These are phyloP conservation scores for Adansonia madagascariensis DNA, from an alignment of 441 rosid genomes.

Conservation along the genomic window DNA sequence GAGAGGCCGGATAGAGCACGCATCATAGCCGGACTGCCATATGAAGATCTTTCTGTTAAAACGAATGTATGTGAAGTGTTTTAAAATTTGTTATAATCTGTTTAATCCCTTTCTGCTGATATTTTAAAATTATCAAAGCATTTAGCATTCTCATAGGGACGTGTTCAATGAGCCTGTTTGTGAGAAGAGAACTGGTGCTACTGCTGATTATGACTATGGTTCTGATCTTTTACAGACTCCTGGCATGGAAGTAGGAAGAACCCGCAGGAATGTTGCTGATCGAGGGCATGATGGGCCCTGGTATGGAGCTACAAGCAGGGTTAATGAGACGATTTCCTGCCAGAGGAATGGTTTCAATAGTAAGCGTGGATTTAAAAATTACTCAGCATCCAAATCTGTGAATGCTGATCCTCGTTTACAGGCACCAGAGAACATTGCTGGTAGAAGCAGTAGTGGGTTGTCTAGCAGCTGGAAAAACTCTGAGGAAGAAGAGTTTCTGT, in stretches of 20 bases:
- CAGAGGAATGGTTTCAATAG: constrained; percentile 65
- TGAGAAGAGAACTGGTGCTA: constrained; percentile 54
- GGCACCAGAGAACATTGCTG: constrained; percentile 42
- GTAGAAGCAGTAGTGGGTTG: constrained; percentile 50
- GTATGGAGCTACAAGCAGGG: constrained; percentile 55
- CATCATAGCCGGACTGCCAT: constrained; percentile 43
- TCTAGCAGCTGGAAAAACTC: constrained; percentile 88
- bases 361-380: constrained; percentile 59
- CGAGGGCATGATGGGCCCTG: constrained; percentile 65
- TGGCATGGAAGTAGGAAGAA: constrained; percentile 62
- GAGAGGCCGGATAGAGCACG: constrained; percentile 66
- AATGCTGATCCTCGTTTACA: constrained; percentile 44
- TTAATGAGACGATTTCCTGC: constrained; percentile 53
- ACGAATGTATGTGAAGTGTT: constrained; percentile 43
- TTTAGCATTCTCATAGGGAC: constrained; percentile 62
- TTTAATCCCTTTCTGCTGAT: constrained; percentile 21
- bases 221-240: constrained; percentile 62
- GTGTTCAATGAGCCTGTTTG: constrained; percentile 51
- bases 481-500: constrained; percentile 94
- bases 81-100: constrained; percentile 15
- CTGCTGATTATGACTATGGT: constrained; percentile 65
- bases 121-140: constrained; percentile 37
- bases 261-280: constrained; percentile 52
- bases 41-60: constrained; percentile 50
- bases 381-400: constrained; percentile 49